These are phyloP conservation scores for Penicillium corylophilum DNA, from an alignment of 2,329 filamentous ascomycete genomes.

Conservation along the genomic window DNA sequence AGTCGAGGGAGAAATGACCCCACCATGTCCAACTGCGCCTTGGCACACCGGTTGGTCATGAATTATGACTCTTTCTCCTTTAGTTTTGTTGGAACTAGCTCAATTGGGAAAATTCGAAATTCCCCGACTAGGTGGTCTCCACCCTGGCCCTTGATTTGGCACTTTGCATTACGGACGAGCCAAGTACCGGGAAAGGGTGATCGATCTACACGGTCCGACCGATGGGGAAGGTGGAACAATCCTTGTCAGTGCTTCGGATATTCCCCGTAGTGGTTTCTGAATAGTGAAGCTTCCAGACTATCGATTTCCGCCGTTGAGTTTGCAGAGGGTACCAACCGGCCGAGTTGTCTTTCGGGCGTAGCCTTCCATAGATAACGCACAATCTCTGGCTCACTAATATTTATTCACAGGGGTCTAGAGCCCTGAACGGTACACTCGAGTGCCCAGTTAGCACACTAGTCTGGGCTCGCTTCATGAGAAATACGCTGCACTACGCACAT, in stretches of 20 bases:
- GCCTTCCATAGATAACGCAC: background rate
- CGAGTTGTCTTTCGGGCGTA: background rate
- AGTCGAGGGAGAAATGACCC: background rate
- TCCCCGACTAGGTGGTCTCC: background rate
- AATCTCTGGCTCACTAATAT: background rate
- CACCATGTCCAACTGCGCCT: background rate
- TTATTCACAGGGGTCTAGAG: background rate
- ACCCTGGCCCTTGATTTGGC: background rate
- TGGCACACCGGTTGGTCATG: conserved; percentile 1
- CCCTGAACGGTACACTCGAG: background rate
- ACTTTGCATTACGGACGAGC: background rate
- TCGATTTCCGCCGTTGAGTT: background rate
- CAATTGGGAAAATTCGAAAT: background rate
- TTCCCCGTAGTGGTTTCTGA: background rate
- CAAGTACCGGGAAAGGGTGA: background rate
- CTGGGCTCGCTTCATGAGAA: background rate
- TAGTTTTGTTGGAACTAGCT: background rate
- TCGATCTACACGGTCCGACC: background rate
- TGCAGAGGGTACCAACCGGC: background rate
- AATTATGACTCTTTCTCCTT: conserved; percentile 4
- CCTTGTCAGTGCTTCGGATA: background rate
- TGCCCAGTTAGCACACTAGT: background rate
- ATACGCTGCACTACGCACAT: background rate
- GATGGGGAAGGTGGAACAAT: background rate
- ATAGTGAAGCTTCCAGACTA: background rate